A percentile compares a stretch with the other conserved stretches of the same genome.
Conservation (phyloP, 768 basidiomycete species). For the Termitomyces sp. region DNA sequence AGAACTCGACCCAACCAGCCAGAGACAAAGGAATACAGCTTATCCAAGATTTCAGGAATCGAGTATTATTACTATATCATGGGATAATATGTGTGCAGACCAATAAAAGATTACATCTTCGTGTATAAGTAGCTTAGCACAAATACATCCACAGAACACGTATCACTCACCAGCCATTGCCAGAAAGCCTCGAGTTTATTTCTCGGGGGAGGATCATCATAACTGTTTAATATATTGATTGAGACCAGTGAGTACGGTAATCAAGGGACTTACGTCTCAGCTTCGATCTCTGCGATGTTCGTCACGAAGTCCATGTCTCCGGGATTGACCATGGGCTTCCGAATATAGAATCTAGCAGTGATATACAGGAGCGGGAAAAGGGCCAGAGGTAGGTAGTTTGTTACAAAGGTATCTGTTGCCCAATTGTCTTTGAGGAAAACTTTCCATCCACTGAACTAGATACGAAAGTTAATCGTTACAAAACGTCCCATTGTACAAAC, state of each 20-base stretch:
- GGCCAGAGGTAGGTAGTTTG: conserved; percentile 72
- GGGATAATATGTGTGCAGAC: background rate
- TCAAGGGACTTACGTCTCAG: conserved; percentile 42
- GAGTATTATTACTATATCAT: background rate
- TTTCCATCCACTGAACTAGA: conserved; percentile 41
- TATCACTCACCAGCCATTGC: conserved; percentile 66
- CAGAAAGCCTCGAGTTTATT: conserved; percentile 71
- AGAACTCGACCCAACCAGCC: background rate
- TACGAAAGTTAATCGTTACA: background rate
- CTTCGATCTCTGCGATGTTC: conserved; percentile 67
- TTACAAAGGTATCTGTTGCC: conserved; percentile 69
- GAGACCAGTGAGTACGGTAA: background rate
- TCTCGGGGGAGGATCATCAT: conserved; percentile 68
- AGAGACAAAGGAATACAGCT: background rate
- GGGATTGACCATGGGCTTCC: conserved; percentile 39
- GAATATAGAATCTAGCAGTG: conserved; percentile 51
- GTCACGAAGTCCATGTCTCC: conserved; percentile 84
- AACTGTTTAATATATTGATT: conserved; percentile 24
- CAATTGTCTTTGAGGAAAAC: conserved; percentile 37
- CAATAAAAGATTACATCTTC: background rate
- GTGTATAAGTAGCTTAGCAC: background rate
- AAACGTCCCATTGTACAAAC: background rate
- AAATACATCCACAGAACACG: background rate
- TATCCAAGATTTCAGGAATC: background rate
- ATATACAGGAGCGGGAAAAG: conserved; percentile 76